Percentiles rank a stretch among this genome's conserved stretches.
Evolutionary conservation across 2,329 filamentous ascomycete species (phyloP).

Genomic region (Fusarium luffae): DNA sequence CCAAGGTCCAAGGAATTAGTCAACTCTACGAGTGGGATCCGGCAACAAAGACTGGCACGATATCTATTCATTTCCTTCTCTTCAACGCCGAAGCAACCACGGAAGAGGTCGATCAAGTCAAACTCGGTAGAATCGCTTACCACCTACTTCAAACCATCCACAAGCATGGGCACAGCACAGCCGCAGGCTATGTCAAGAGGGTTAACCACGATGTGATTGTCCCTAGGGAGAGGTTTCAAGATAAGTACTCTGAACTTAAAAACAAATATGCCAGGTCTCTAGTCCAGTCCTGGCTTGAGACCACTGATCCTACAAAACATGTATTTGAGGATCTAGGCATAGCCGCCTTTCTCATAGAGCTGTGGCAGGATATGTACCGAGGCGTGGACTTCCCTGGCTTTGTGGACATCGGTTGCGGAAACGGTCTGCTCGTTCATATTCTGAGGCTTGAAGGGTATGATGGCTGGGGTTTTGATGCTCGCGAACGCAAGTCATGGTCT

Average conservation of each 20-base stretch:
- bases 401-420: constrained; percentile 95
- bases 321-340: constrained; percentile 96
- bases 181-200: constrained; percentile 78
- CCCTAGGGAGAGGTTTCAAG: constrained; percentile 79
- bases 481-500: constrained; percentile 85
- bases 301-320: constrained; percentile 88
- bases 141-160: constrained; percentile 75
- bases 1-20: constrained; percentile 76
- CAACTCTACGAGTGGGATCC: constrained; percentile 76
- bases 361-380: constrained; percentile 87
- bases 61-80: constrained; percentile 71
- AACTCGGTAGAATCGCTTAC: constrained; percentile 74
- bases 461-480: constrained; percentile 93
- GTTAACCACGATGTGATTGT: constrained; percentile 86
- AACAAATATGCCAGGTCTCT: constrained; percentile 77
- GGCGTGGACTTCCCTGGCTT: constrained; percentile 79
- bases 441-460: constrained; percentile 81
- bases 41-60: constrained; percentile 55
- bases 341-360: constrained; percentile 89
- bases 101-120: constrained; percentile 49
- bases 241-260: constrained; percentile 85
- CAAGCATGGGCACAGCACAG: constrained; percentile 77
- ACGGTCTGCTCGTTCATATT: constrained; percentile 88
- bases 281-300: constrained; percentile 83
- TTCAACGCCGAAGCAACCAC: constrained; percentile 50